These are phyloP conservation scores for Fusarium torreyae DNA, from an alignment of 2,329 filamentous ascomycete genomes.

Conservation along the genomic window DNA sequence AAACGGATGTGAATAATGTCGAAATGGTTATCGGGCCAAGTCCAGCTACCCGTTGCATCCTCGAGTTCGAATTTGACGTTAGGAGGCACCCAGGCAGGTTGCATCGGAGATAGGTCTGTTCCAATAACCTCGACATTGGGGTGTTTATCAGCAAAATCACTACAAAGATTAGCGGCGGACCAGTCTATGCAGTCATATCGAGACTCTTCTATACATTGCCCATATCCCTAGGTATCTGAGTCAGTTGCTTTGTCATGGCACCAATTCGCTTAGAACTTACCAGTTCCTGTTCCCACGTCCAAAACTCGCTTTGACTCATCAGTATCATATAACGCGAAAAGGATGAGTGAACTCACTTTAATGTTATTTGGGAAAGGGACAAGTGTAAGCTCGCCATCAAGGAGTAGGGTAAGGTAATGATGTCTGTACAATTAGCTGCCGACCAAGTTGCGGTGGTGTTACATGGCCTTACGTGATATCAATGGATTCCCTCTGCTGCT, in stretches of 20 bases:
- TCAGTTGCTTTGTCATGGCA: neutral
- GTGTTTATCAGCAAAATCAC: slow-evolving; percentile 19
- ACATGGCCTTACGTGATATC: slow-evolving; percentile 19
- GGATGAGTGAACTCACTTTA: neutral
- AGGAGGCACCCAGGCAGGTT: slow-evolving; percentile 6
- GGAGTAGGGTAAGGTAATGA: neutral
- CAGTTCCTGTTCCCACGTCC: slow-evolving; percentile 3
- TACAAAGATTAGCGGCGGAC: neutral
- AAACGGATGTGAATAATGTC: slow-evolving; percentile 23
- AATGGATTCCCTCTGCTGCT: slow-evolving; percentile 23
- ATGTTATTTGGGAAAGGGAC: neutral
- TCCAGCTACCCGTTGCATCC: slow-evolving; percentile 15
- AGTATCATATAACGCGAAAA: neutral
- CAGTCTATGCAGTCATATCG: too few species aligned
- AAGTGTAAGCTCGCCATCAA: neutral
- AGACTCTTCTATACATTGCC: neutral
- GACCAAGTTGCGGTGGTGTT: too few species aligned
- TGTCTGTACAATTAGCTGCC: neutral
- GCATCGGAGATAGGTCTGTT: slow-evolving; percentile 19
- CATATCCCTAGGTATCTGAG: neutral
- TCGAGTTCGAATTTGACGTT: slow-evolving; percentile 22
- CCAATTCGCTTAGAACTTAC: neutral
- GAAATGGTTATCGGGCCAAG: neutral
- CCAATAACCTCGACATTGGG: slow-evolving; percentile 1
- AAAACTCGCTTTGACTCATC: neutral